Base-by-base conservation (phyloP, 306 rosid genomes). In the Trifolium pratense region DNA sequence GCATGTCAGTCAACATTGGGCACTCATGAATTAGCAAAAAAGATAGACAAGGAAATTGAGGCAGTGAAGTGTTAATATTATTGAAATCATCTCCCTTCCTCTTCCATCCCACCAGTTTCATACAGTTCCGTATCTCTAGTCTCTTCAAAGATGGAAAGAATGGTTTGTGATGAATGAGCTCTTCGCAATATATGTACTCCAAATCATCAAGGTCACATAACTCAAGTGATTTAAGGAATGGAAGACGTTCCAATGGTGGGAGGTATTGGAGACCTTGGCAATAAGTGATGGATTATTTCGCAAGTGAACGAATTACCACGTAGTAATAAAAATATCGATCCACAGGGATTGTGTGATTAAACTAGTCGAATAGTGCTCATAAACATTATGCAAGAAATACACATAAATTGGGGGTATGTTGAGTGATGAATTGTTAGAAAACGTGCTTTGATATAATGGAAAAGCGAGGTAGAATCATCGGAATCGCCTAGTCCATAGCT, bases 181-280 rank as follows among this genome's bases (percentile, higher is more conserved):
- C 3, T 18, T 34, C 46, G 43, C 39, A 23, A 39, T 26, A 25
- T 58, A 81, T 61, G 69, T 71, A 48, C 20, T 48, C 55, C 18
- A 48, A 6, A 0, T 1, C 9, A 48, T n/a, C 0, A 1, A 48
- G 20, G 20, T 0, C 1, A 0, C 3, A 0, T 48, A 48, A 46
- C 0, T 1, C 0, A 1, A 77, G 60, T 25, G 9, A 0, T 51
- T 77, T 59, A 23, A 77, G 85, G 29, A 11, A 36, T 4, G 71
- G 71, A 1, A 81, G 60, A 14, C 5, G 23, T 31, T 73, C 61
- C 37, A 77, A 7, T 0, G 58, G 57, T 60, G 85, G 76, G 12
- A 70, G 76, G 52, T 26, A n/a, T 1, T 16, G 14, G 5, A 60
- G 23, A 36, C 55, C 40, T 3, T 0, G n/a, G n/a, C n/a, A n/a